A percentile compares a stretch with the other conserved stretches of the same genome.
phyloP scores from a whole-genome alignment of 345 rosid genomes.

The Euphorbia peplus region DNA sequence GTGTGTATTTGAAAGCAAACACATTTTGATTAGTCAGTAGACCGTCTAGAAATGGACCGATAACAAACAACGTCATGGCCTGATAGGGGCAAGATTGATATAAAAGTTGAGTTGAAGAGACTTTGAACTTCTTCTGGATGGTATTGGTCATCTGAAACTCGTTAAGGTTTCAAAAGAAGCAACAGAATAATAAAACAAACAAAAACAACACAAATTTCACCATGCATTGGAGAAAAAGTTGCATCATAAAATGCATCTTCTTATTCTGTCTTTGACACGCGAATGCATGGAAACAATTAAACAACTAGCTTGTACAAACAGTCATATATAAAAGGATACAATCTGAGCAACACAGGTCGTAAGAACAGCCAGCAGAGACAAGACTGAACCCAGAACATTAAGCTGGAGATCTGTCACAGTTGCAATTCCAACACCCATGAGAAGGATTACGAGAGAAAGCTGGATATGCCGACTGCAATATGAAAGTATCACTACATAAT shows the following conservation, averaged over 20 bases:
- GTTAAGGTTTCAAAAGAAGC: slow-evolving; percentile 47
- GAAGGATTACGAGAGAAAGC: slow-evolving; percentile 78
- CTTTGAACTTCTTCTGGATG: slow-evolving; percentile 98
- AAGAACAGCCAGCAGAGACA: slow-evolving; percentile 88
- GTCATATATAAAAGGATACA: slow-evolving; percentile 64
- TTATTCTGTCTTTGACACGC: not conserved
- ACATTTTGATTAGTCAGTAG: slow-evolving; percentile 88
- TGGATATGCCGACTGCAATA: slow-evolving; percentile 82
- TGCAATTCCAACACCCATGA: slow-evolving; percentile 97
- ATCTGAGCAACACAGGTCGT: slow-evolving; percentile 98
- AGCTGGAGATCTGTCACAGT: slow-evolving; percentile 99
- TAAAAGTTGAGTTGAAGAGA: slow-evolving; percentile 96
- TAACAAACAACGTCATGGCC: slow-evolving; percentile 80
- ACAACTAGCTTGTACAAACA: slow-evolving; percentile 16
- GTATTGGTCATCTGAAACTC: slow-evolving; percentile 93
- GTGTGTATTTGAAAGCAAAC: slow-evolving; percentile 95
- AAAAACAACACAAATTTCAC: not conserved
- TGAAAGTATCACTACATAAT: slow-evolving; percentile 19
- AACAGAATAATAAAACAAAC: not conserved
- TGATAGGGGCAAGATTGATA: slow-evolving; percentile 99
- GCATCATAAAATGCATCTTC: not conserved
- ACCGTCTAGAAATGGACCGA: slow-evolving; percentile 96
- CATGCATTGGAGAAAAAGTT: slow-evolving; percentile 1
- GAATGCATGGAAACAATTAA: slow-evolving; percentile 3
- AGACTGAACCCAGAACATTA: slow-evolving; percentile 82